These are phyloP conservation scores for Daldinia loculata DNA, from an alignment of 495 filamentous ascomycete species.

Conservation along the genomic window DNA sequence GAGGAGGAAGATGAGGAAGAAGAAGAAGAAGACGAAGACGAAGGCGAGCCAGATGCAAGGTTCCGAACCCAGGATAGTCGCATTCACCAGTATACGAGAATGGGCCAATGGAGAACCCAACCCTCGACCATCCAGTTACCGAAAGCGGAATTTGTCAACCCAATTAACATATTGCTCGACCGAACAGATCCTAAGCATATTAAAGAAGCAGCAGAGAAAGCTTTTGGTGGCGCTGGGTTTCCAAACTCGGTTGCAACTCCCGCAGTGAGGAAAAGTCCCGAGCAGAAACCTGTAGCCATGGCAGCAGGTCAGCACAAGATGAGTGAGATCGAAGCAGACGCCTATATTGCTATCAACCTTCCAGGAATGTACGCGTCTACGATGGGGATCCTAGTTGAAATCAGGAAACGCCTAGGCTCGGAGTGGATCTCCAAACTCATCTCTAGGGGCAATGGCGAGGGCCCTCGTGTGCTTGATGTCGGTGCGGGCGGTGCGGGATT, in stretches of 20 bases:
- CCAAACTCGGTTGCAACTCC: constrained; percentile 70
- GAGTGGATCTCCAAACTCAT: constrained; percentile 79
- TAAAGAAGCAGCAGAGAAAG: constrained; percentile 67
- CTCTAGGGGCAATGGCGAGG: constrained; percentile 66
- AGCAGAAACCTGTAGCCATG: constrained; percentile 74
- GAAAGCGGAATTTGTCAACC: constrained; percentile 68
- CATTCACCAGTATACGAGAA: constrained; percentile 70
- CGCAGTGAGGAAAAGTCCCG: constrained; percentile 49
- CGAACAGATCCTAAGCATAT: constrained; percentile 78
- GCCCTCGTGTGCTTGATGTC: constrained; percentile 82
- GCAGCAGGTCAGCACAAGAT: constrained; percentile 75
- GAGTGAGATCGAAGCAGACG: constrained; percentile 87
- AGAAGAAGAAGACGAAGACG: constrained; percentile 47
- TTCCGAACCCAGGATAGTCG: constrained; percentile 44
- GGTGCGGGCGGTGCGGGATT: constrained; percentile 85
- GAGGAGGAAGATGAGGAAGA: constrained; percentile 52
- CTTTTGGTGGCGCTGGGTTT: constrained; percentile 77
- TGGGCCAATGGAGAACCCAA: constrained; percentile 69
- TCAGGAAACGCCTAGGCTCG: constrained; percentile 82
- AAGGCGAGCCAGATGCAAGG: constrained; percentile 48
- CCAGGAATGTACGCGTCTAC: constrained; percentile 81
- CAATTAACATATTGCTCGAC: constrained; percentile 70
- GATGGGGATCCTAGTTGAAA: constrained; percentile 79
- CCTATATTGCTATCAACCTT: constrained; percentile 78
- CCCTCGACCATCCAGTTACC: constrained; percentile 79